Base-by-base conservation (phyloP, 2,329 filamentous ascomycete species). In the Phaeomoniella chlamydospora region DNA sequence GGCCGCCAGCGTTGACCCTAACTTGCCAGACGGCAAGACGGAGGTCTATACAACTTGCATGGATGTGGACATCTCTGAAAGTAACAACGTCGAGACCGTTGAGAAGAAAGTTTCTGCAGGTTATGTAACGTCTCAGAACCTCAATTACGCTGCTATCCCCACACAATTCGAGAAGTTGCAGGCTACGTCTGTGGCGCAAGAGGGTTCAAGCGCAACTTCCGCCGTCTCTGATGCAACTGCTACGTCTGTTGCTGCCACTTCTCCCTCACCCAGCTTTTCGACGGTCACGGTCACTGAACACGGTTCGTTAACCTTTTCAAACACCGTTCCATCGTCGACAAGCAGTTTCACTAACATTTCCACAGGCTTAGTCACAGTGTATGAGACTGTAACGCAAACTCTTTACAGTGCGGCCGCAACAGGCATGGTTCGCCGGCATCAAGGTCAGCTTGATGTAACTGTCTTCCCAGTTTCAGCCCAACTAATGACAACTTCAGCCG, bases 21-120 rank as follows among this genome's bases (percentile, higher is more conserved):
- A 42, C 5, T 44, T 58, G 15, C 55, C 57, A n/a, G 43, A 58
- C 4, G 61, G 61, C 29, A 64, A 64, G 44, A 43, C 52, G 32
- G 62, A 67, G 44, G 51, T 63, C 26, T 67, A 67, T 40, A 67
- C 64, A 2, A 63, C 61, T 11, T 67, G 64, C 42, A 64, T 67
- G 47, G 64, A 67, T 41, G 49, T 67, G 14, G 55, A 65, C 36
- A 50, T 66, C 31, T n/a, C 6, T 9, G 9, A 26, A n/a, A 26
- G 22, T n/a, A 26, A 26, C 22, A 9, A 6, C 22, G 9, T 26
- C 22, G 6, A 6, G 22, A n/a, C n/a, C n/a, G n/a, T n/a, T n/a
- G 9, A 26, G 22, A 26, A 26, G 22, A n/a, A 9, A 26, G 22
- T 26, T n/a, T 26, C 22, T 26, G 6, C 22, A 9, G 22, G 22